Conservation (phyloP, 257 asterid genomes). For the Solanum megistacrolobum region DNA sequence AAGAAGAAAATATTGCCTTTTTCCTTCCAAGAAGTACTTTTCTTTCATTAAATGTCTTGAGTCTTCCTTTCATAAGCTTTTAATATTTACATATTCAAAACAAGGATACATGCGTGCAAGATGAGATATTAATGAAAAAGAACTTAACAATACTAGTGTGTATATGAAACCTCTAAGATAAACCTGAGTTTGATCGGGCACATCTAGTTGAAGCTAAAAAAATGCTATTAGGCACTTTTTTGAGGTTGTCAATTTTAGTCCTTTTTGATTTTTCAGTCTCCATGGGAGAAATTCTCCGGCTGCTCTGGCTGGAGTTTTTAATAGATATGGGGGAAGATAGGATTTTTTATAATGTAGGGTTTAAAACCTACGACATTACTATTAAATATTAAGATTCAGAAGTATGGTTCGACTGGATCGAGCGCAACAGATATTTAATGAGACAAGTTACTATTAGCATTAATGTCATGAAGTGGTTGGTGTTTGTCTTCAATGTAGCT, state of each 20-base stretch:
- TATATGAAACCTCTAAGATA: too few relatives aligned
- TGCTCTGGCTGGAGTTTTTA: too few relatives aligned
- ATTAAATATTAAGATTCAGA: not conserved
- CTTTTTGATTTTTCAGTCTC: too few relatives aligned
- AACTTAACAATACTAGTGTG: not conserved
- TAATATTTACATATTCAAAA: not conserved
- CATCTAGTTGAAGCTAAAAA: too few relatives aligned
- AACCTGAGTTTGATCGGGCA: too few relatives aligned
- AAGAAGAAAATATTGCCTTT: not conserved
- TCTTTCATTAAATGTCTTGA: too few relatives aligned
- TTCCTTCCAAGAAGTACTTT: not conserved
- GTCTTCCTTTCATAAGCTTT: not conserved
- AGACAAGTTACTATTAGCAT: not conserved
- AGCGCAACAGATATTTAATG: not conserved
- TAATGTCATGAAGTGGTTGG: not conserved
- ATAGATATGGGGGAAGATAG: too few relatives aligned
- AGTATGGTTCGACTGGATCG: not conserved
- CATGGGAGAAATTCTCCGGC: too few relatives aligned
- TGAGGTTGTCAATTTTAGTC: too few relatives aligned
- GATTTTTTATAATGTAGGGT: too few relatives aligned
- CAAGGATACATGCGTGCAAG: not conserved
- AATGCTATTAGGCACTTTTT: too few relatives aligned
- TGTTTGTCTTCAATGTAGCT: not conserved
- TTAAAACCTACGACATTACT: not conserved
- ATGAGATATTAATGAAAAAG: not conserved